These are phyloP conservation scores for Rugiboletus extremiorientalis DNA, from an alignment of 1,284 basidiomycete genomes.

Conservation along the genomic window DNA sequence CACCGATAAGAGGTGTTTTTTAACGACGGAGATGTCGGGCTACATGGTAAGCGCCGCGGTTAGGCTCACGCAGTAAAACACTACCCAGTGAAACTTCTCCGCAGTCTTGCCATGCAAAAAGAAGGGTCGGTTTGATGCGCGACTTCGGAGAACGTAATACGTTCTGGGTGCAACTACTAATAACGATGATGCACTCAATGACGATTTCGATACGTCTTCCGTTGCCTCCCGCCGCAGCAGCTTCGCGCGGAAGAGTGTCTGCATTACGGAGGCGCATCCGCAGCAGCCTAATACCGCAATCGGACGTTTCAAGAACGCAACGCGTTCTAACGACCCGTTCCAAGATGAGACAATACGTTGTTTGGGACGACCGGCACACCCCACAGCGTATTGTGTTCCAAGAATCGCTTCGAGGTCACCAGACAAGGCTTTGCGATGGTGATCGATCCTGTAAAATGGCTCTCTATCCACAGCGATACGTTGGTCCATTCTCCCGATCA, in stretches of 20 bases:
- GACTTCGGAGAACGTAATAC: conserved; percentile 1
- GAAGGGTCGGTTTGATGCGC: background rate
- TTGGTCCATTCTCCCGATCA: too few species aligned
- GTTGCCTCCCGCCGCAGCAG: background rate
- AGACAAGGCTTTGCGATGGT: background rate
- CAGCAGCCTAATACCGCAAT: background rate
- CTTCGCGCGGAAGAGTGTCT: background rate
- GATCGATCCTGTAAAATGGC: background rate
- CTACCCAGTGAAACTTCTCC: background rate
- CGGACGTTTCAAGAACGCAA: background rate
- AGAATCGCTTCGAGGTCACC: too few species aligned
- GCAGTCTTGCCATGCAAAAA: background rate
- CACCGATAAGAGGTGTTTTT: background rate
- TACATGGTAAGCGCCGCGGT: background rate
- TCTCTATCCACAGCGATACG: too few species aligned
- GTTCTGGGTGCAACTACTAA: background rate
- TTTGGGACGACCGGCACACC: background rate
- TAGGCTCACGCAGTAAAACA: background rate
- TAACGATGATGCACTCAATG: background rate
- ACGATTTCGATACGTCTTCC: background rate
- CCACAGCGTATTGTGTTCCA: background rate
- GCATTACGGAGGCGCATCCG: background rate
- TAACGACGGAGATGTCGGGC: background rate
- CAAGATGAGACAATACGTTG: background rate
- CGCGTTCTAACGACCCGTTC: background rate